These are phyloP conservation scores for Boletus fagicola DNA, from an alignment of 768 basidiomycete genomes.

Conservation along the genomic window DNA sequence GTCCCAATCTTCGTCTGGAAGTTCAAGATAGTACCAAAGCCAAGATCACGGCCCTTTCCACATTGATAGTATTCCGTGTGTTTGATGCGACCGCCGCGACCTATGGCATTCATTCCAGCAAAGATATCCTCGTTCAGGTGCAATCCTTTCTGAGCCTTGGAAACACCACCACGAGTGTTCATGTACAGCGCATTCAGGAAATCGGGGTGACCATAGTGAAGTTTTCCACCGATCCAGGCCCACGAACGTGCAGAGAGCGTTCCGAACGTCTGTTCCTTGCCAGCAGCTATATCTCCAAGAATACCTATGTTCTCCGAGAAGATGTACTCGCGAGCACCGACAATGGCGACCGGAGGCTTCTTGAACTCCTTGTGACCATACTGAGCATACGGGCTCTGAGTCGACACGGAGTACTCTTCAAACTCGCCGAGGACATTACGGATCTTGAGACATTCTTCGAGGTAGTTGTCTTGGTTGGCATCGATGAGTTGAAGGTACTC, in stretches of 20 bases:
- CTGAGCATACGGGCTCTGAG: conserved; percentile 88
- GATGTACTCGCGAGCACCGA: conserved; percentile 99
- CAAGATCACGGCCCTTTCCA: conserved; percentile 97
- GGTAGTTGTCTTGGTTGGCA: conserved; percentile 99
- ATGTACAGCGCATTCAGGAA: conserved; percentile 98
- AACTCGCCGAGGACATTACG: conserved; percentile 98
- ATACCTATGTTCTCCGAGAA: conserved; percentile 99
- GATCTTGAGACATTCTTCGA: conserved; percentile 99
- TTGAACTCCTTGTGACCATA: conserved; percentile 89
- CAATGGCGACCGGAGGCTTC: conserved; percentile 88
- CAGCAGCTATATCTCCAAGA: conserved; percentile 95
- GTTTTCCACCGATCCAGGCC: conserved; percentile 97
- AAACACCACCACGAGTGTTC: conserved; percentile 97
- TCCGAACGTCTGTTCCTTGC: conserved; percentile 99
- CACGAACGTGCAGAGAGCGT: conserved; percentile 93
- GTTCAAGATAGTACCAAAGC: conserved; percentile 98
- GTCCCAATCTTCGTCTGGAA: conserved; percentile 99
- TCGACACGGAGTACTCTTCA: conserved; percentile 85
- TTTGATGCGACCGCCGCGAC: conserved; percentile 95
- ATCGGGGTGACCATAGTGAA: conserved; percentile 99
- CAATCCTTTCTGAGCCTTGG: conserved; percentile 99
- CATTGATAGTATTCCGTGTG: conserved; percentile 99
- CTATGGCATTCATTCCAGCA: conserved; percentile 98
- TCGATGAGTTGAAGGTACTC: conserved; percentile 99
- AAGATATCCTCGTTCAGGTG: conserved; percentile 99